Conservation (phyloP, 192 early-diverging fungal species). For the Chytriomyces sp. region DNA sequence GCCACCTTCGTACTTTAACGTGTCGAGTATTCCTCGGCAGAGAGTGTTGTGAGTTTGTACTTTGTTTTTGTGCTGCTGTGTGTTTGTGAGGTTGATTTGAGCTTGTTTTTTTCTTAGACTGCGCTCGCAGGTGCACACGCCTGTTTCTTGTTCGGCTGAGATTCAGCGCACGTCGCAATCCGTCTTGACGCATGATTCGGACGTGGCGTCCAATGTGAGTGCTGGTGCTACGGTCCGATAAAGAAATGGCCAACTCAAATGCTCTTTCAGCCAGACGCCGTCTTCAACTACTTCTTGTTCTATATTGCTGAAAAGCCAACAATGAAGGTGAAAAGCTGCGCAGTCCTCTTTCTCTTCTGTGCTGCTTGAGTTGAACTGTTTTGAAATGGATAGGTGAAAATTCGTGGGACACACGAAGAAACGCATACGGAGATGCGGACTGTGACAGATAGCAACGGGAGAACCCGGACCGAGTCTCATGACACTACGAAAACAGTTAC, state of each 20-base stretch:
- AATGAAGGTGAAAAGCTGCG: neutral
- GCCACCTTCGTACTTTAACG: neutral
- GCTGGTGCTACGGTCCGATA: neutral
- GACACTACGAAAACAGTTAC: neutral
- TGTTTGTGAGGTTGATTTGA: too few species aligned
- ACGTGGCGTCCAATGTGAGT: neutral
- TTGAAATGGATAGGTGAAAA: neutral
- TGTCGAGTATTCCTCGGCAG: neutral
- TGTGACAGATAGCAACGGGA: neutral
- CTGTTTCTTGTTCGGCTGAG: neutral
- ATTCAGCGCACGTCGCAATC: neutral
- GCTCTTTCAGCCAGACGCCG: conserved; percentile 16
- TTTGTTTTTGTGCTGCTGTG: too few species aligned
- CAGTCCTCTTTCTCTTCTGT: too few species aligned
- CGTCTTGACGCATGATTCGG: neutral
- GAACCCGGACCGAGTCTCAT: neutral
- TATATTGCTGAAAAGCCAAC: conserved; percentile 17
- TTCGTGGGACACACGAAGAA: conserved; percentile 9
- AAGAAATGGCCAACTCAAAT: too few species aligned
- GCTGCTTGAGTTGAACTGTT: too few species aligned
- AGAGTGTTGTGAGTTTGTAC: neutral
- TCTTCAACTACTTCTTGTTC: conserved; percentile 19
- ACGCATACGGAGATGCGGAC: conserved; percentile 9
- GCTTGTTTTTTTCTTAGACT: neutral
- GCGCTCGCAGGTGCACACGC: neutral